A percentile compares a stretch with the other conserved stretches of the same genome.
phyloP scores from a whole-genome alignment of 371 early-diverging fungal species.

The Mucor indicus region DNA sequence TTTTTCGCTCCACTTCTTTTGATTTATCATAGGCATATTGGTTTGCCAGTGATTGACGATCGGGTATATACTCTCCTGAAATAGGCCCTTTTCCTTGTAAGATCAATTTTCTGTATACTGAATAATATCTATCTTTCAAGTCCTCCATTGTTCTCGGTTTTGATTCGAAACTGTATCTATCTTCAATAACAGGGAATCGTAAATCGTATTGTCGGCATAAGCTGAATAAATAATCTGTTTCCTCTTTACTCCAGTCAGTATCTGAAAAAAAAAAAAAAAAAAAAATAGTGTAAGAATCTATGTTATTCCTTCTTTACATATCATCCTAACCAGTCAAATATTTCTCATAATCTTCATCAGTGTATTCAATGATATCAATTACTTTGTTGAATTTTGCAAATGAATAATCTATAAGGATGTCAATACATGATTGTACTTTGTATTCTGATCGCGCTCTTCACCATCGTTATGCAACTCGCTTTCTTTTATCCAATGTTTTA shows the following conservation, averaged over 20 bases:
- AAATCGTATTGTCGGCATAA: conserved; percentile 78
- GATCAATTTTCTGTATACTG: conserved; percentile 55
- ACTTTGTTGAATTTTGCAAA: conserved; percentile 69
- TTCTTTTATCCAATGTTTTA: conserved; percentile 79
- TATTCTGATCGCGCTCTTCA: too few relatives aligned
- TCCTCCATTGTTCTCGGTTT: conserved; percentile 53
- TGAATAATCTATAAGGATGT: conserved; percentile 53
- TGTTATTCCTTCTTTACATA: too few relatives aligned
- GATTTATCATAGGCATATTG: conserved; percentile 57
- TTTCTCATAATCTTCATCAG: conserved; percentile 69
- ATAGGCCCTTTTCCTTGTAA: conserved; percentile 31
- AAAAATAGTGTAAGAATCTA: too few relatives aligned
- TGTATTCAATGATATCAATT: conserved; percentile 61
- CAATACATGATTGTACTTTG: too few relatives aligned
- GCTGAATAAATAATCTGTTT: conserved; percentile 81
- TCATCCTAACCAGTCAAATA: conserved; percentile 37
- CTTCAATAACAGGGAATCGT: conserved; percentile 80
- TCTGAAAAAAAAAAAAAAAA: conserved; percentile 37
- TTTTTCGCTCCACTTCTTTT: conserved; percentile 77
- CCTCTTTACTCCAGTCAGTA: conserved; percentile 79
- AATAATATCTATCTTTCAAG: conserved; percentile 79
- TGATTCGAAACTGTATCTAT: conserved; percentile 65
- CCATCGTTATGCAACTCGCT: conserved; percentile 25
- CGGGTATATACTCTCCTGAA: conserved; percentile 27
- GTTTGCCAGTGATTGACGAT: conserved; percentile 33